These are phyloP conservation scores for Suillus lakei DNA, from an alignment of 768 basidiomycete species.

Conservation along the genomic window DNA sequence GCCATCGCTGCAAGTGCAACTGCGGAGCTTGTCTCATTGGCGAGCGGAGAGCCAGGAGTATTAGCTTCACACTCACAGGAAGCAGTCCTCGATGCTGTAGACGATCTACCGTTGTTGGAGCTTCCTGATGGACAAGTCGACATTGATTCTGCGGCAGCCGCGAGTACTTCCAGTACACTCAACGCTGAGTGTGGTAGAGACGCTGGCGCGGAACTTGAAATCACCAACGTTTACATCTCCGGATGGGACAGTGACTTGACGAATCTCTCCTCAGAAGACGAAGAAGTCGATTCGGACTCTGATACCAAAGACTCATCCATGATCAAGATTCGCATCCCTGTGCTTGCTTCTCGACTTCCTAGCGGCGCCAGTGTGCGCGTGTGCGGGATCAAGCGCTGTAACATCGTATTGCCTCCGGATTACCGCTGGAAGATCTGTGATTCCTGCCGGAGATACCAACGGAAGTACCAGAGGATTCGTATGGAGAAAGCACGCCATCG, in stretches of 20 bases:
- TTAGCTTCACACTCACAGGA: neutral
- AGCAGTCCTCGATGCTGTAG: neutral
- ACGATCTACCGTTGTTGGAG: neutral
- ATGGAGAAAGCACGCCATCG: slow-evolving; percentile 21
- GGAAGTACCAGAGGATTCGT: slow-evolving; percentile 40
- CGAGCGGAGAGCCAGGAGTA: neutral
- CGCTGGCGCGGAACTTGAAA: neutral
- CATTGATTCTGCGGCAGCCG: neutral
- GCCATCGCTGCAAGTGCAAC: neutral
- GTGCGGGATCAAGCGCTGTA: slow-evolving; percentile 42
- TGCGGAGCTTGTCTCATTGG: neutral
- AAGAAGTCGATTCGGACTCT: slow-evolving; percentile 8
- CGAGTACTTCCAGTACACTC: neutral
- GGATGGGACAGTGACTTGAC: slow-evolving; percentile 34
- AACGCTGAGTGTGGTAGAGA: neutral
- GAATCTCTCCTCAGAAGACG: slow-evolving; percentile 19
- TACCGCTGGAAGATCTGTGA: slow-evolving; percentile 50
- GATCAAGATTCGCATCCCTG: slow-evolving; percentile 28
- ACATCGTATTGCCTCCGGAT: slow-evolving; percentile 33
- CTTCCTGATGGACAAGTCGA: slow-evolving; percentile 1
- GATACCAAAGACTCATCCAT: neutral
- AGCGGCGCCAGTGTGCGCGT: slow-evolving; percentile 17
- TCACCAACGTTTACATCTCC: neutral
- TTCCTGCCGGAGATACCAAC: slow-evolving; percentile 42
- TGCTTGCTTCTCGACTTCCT: slow-evolving; percentile 22